Evolutionary conservation across 495 filamentous ascomycete species (phyloP), one percentile per base, ranked within the genome.

Genomic region (Penicillium paradoxum): DNA sequence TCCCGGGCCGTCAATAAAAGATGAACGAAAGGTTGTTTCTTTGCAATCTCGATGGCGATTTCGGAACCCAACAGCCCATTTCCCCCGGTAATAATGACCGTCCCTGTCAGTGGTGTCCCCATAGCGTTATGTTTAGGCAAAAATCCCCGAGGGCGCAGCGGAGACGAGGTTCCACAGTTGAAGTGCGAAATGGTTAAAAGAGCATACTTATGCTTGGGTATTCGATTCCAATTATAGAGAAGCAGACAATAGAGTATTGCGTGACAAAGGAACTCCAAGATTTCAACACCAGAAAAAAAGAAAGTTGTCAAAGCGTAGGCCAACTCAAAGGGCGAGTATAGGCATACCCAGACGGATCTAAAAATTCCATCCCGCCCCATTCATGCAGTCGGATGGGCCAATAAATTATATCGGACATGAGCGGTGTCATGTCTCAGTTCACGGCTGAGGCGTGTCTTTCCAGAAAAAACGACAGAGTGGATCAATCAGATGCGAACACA

Each of bases 1-100:
- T 73, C 54, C 25, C 70, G 70, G 15, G 63, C 66, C 15, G 70
- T 61, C 34, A 74, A 55, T 19, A 74, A 54, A 15, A 74, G 41
- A 48, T 74, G 72, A 1, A 67, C 64, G 44, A 69, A 70, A 10
- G 70, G 70, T 37, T 72, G 69, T 14, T 65, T 61, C 51, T 69
- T 71, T 24, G 70, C 72, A 42, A 74, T 72, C 25, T 67, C 61
- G 30, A 72, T 45, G 34, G 72, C 70, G 46, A 73, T 68, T 51
- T 67, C 67, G 25, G 72, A 72, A n/a, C 70, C 69, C 24, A 74
- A 55, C 2, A 46, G 53, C 11, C 72, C 72, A 61, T 66, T 71
- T 19, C 65, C 70, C n/a, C 70, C 72, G 27, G 72, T 74, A 34
- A 74, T 72, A 27, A 74, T 68, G 8, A 72, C 72, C 11, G 72